Evolutionary conservation across 352 stramenopile species (phyloP).

Genomic region (Ophiocytium majus): DNA sequence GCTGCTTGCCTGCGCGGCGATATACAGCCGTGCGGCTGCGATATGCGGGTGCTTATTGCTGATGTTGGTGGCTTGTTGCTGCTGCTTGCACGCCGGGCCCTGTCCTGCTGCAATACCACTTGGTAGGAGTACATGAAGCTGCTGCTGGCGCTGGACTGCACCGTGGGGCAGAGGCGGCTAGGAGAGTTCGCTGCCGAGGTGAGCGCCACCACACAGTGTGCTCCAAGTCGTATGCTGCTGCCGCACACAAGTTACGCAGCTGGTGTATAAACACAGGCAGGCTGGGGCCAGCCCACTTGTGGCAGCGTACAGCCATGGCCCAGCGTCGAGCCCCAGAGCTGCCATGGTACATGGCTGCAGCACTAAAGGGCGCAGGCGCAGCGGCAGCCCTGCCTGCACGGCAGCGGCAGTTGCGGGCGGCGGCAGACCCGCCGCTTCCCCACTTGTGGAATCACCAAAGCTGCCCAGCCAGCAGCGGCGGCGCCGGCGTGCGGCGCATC

Average conservation of each 20-base stretch:
- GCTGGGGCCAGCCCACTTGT: neutral
- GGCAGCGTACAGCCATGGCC: neutral
- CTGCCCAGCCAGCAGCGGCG: neutral
- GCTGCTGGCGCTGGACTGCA: neutral
- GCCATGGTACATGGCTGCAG: neutral
- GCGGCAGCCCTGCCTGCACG: neutral
- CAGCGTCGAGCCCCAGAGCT: neutral
- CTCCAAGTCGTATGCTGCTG: neutral
- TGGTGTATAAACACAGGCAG: neutral
- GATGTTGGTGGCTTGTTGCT: too few species aligned
- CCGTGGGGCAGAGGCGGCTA: neutral
- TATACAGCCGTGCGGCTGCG: too few species aligned
- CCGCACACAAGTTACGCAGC: neutral
- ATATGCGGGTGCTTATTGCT: too few species aligned
- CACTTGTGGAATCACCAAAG: too few species aligned
- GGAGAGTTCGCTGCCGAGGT: neutral
- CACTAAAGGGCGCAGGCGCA: neutral
- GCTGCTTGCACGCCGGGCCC: too few species aligned
- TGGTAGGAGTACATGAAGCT: constrained; percentile 3
- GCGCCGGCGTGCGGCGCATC: neutral
- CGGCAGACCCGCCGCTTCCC: too few species aligned
- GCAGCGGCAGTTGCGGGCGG: neutral
- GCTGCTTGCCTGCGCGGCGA: too few species aligned
- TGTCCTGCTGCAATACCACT: neutral
- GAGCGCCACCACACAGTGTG: neutral